Evolutionary conservation across 371 early-diverging fungal species (phyloP), one percentile per base, ranked within the genome.

Genomic region (Mortierella sp.): DNA sequence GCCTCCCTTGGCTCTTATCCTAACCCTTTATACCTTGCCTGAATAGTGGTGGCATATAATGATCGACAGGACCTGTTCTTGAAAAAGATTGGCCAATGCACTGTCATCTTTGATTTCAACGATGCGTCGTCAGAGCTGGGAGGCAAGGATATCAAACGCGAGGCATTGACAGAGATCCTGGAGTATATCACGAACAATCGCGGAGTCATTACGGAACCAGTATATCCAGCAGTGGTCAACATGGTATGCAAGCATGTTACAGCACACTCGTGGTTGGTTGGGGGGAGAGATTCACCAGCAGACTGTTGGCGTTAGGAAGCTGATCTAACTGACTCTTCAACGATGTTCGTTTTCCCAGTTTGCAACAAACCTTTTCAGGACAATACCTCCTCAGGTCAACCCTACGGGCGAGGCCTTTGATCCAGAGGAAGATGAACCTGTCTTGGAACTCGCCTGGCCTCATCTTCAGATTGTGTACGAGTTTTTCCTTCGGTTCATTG

Each of bases 351-450:
- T n/a, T 9, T 13, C 17, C 17, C 19, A 95, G 96, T 94, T 96
- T 84, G 82, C 94, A 47, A 80, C 87, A 12, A 98, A 98, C 81
- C 83, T 97, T 31, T 97, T 98, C 81, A 86, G 98, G 48, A 91
- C 96, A 2, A 92, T 98, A 24, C 95, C 98, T 0, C 97, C 98
- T 4, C 95, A 93, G 74, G 89, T 92, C 22, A 93, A 94, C 72
- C 92, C 94, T n/a, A 86, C 86, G 17, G 96, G 94, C 37, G 97
- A 97, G 63, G 96, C 94, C 1, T 97, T 93, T 71, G 99, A 98
- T 79, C 97, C 97, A 7, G 99, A 98, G 69, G 99, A 98, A 73
- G 99, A 98, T 76, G 99, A 98, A 77, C 97, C 97, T 2, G 92
- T 95, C 1, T 81, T 96, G 46, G 99, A 98, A 79, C 74, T 90